Evolutionary conservation across 176 grass and related monocot genomes (phyloP), one percentile per base, ranked within the genome.

Genomic region (Oryza rufipogon): DNA sequence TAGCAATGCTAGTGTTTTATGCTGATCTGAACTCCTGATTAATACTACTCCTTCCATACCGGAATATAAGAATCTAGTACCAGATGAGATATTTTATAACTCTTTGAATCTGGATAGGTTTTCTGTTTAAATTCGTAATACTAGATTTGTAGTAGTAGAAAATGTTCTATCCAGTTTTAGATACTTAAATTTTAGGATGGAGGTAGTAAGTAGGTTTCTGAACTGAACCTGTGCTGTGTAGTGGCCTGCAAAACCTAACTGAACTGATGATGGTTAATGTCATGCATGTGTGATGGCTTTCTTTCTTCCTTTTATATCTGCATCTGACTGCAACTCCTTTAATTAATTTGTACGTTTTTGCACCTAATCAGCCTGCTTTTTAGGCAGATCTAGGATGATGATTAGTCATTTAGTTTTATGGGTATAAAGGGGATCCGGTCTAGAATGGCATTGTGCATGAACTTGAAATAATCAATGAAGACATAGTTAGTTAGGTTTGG

Each of bases 181-280:
- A 6, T 38, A 6, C 5, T 36, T 0, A 36, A 4, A 38, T n/a
- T n/a, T n/a, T n/a, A n/a, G n/a, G n/a, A 38, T 5, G 36, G 5
- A 38, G 5, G 36, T 38, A 38, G n/a, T n/a, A n/a, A n/a, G n/a
- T n/a, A n/a, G n/a, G n/a, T n/a, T n/a, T n/a, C n/a, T n/a, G n/a
- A n/a, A n/a, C n/a, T n/a, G n/a, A n/a, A n/a, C n/a, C n/a, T n/a
- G n/a, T n/a, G n/a, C n/a, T n/a, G n/a, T n/a, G 36, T 38, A 38
- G 66, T 34, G 58, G 83, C 26, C 83, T 19, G 20, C 16, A 13
- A 79, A 71, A 72, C 41, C 19, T 65, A 78, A 65, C 68, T 49
- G 68, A 8, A 45, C 26, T 79, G 17, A 79, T 79, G 7, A 41
- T 38, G 36, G 63, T 84, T 84, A 42, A 54, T 44, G 32, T 67